Evolutionary conservation across 176 grass and related monocot species (phyloP).

Genomic region (Eremochloa ophiuroides): DNA sequence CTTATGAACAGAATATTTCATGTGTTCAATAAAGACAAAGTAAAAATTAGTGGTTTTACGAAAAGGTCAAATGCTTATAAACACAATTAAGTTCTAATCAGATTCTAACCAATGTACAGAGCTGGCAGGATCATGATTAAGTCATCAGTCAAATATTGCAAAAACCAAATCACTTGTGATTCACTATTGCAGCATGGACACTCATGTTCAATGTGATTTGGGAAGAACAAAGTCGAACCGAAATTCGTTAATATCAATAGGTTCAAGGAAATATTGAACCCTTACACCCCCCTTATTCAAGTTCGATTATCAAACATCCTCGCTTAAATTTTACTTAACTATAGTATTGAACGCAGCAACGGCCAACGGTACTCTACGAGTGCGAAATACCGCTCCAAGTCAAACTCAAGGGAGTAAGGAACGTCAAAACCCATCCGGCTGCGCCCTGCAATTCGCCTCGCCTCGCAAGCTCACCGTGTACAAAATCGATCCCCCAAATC

Average conservation of each 20-base stretch:
- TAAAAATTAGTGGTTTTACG: not conserved
- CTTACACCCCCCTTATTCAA: not conserved
- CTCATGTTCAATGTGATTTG: not conserved
- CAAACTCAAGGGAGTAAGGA: not conserved
- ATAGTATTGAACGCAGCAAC: not conserved
- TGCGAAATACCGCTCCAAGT: not conserved
- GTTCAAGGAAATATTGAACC: not conserved
- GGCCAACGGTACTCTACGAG: not conserved
- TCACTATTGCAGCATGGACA: not conserved
- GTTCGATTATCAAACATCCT: not conserved
- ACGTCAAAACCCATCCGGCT: not conserved
- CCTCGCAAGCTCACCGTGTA: not conserved
- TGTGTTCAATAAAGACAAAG: not conserved
- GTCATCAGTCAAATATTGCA: not conserved
- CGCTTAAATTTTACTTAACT: not conserved
- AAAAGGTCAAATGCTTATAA: not conserved
- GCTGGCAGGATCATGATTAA: not conserved
- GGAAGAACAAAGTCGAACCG: not conserved
- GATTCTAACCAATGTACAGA: not conserved
- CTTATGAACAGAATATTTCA: not conserved
- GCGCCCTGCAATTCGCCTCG: not conserved
- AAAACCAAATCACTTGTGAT: not conserved
- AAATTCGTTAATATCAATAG: not conserved
- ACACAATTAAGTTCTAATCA: not conserved
- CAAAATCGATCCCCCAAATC: not conserved